Conservation (phyloP, 768 basidiomycete genomes). For the Kwoniella dejecticola region DNA sequence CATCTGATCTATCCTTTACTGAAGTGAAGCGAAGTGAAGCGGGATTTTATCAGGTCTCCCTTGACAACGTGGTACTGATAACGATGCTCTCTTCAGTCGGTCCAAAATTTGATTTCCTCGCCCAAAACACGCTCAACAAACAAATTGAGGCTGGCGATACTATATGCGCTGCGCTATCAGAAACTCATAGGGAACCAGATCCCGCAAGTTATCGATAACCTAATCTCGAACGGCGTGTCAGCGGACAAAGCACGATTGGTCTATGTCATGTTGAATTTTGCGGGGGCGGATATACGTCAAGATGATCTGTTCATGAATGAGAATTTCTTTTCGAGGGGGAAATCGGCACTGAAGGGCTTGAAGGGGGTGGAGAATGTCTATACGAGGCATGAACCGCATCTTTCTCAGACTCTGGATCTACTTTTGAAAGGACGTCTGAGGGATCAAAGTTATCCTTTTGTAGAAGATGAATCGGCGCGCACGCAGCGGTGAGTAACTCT, state of each 20-base stretch:
- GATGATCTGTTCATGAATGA: conserved; percentile 96
- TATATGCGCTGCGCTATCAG: conserved; percentile 93
- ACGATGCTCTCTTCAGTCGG: conserved; percentile 56
- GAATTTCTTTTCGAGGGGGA: conserved; percentile 87
- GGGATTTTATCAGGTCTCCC: no score
- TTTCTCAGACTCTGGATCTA: conserved; percentile 87
- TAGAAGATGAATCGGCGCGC: conserved; percentile 64
- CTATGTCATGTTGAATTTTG: conserved; percentile 86
- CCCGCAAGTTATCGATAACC: conserved; percentile 60
- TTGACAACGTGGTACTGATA: neutral
- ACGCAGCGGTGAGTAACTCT: no score
- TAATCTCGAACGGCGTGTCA: conserved; percentile 56
- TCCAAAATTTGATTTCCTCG: conserved; percentile 75
- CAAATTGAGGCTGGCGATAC: conserved; percentile 85
- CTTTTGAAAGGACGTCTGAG: conserved; percentile 80
- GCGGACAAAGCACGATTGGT: conserved; percentile 65
- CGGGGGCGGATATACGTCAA: conserved; percentile 93
- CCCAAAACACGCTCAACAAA: conserved; percentile 70
- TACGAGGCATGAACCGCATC: conserved; percentile 92
- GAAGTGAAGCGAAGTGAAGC: no score
- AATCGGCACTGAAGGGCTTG: conserved; percentile 90
- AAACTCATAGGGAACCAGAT: conserved; percentile 82
- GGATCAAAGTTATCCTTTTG: conserved; percentile 87
- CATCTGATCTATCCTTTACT: no score
- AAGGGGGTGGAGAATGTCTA: conserved; percentile 99